Evolutionary conservation across 1,284 basidiomycete genomes (phyloP).

Genomic region (Fomitiporia mediterranea): DNA sequence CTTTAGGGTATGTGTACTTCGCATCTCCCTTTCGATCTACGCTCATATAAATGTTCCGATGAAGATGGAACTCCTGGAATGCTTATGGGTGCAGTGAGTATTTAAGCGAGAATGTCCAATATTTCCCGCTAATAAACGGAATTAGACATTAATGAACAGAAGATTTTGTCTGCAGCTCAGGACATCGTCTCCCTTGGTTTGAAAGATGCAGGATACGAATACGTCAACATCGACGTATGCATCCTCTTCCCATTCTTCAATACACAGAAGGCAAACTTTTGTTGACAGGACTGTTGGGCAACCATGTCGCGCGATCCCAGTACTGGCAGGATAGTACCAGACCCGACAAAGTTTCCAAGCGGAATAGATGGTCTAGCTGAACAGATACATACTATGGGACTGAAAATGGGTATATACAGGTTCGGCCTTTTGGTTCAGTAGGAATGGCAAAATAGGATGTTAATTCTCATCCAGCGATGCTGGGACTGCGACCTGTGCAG

Average conservation of each 20-base stretch:
- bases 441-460: too few relatives aligned
- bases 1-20: constrained; percentile 30
- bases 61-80: constrained; percentile 49
- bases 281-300: constrained; percentile 36
- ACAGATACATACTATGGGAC: constrained; percentile 37
- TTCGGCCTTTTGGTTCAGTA: too few relatives aligned
- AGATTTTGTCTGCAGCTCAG: constrained; percentile 31
- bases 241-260: too few relatives aligned
- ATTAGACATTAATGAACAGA: constrained; percentile 36
- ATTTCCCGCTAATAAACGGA: constrained; percentile 43
- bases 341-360: constrained; percentile 40
- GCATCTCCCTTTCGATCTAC: background rate
- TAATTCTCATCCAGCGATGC: too few relatives aligned
- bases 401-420: constrained; percentile 47
- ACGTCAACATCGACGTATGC: too few relatives aligned
- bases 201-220: constrained; percentile 18
- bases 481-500: constrained; percentile 41
- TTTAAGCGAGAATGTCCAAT: constrained; percentile 24
- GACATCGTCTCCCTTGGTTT: constrained; percentile 25
- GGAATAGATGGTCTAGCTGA: constrained; percentile 40
- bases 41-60: background rate
- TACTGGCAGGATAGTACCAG: constrained; percentile 29
- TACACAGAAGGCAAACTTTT: too few relatives aligned
- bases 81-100: constrained; percentile 43
- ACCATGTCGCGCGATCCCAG: constrained; percentile 25